These are phyloP conservation scores for Cladosporium velox DNA, from an alignment of 2,329 filamentous ascomycete species.

Conservation along the genomic window DNA sequence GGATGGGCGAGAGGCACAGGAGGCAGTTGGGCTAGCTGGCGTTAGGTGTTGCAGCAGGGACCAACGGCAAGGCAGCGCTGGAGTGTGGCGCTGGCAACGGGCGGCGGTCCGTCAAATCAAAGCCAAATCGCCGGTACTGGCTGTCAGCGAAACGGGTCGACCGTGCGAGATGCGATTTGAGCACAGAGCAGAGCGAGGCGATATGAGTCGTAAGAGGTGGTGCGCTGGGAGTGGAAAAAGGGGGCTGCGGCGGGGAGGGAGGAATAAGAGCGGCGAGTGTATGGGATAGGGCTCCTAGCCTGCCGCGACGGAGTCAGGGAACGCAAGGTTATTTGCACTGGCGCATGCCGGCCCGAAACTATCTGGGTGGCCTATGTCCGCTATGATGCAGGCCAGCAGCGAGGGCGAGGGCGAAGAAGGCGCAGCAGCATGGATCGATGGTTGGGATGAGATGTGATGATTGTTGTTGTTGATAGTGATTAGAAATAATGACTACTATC, in stretches of 20 bases:
- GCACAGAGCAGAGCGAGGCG: background rate
- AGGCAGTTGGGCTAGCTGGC: constrained; percentile 12
- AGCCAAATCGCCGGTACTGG: constrained; percentile 7
- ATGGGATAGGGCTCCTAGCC: constrained; percentile 5
- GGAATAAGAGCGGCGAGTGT: background rate
- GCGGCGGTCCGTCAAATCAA: constrained; percentile 19
- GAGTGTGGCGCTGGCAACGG: constrained; percentile 13
- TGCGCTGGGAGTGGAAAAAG: background rate
- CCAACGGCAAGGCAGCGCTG: constrained; percentile 3
- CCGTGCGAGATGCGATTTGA: constrained; percentile 9
- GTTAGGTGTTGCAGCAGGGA: constrained; percentile 16
- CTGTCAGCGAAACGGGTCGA: constrained; percentile 14
- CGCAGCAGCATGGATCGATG: background rate
- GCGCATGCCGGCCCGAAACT: constrained; percentile 17
- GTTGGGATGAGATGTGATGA: background rate
- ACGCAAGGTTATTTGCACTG: background rate
- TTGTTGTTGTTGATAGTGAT: background rate
- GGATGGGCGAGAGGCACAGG: background rate
- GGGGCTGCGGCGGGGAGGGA: background rate
- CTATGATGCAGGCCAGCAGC: constrained; percentile 5
- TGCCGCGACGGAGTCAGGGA: background rate
- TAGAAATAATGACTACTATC: background rate
- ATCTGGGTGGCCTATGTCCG: background rate
- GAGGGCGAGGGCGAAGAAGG: background rate
- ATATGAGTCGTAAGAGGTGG: background rate